phyloP scores from a whole-genome alignment of 2,329 filamentous ascomycete genomes.

The Tolypocladium guangdongense region DNA sequence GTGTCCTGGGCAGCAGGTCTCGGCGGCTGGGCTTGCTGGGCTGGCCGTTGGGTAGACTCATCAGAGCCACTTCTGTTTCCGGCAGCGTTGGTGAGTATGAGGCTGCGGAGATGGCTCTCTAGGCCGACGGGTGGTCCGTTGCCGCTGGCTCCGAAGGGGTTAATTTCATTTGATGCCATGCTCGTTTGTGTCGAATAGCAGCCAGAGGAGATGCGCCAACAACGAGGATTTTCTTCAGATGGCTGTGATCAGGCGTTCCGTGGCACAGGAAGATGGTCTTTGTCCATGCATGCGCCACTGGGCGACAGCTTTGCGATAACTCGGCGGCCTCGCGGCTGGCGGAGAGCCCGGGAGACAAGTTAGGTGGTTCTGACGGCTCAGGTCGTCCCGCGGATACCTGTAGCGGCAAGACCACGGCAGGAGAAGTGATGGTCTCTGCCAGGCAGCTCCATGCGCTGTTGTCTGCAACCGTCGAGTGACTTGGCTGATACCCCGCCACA shows the following conservation, averaged over 20 bases:
- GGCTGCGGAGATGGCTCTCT: constrained; percentile 46
- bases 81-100: constrained; percentile 45
- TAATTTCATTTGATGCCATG: not conserved
- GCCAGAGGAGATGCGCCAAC: not conserved
- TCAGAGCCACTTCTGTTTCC: not conserved
- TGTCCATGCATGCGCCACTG: not conserved
- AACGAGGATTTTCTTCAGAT: not conserved
- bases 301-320: no score
- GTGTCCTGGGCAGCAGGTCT: not conserved
- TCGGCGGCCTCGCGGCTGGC: not conserved
- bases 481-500: not conserved
- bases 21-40: not conserved
- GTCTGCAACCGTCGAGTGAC: not conserved
- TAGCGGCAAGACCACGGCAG: not conserved
- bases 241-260: not conserved
- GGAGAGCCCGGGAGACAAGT: not conserved
- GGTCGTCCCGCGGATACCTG: not conserved
- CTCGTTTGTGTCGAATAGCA: not conserved
- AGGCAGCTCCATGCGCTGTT: not conserved
- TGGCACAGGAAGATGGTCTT: not conserved
- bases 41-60: not conserved
- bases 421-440: not conserved
- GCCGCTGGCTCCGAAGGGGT: not conserved
- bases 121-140: constrained; percentile 18
- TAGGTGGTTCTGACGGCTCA: not conserved